Evolutionary conservation across 2,329 filamentous ascomycete genomes (phyloP), one percentile per base, ranked within the genome.

Genomic region (Phaeoacremonium minimum): DNA sequence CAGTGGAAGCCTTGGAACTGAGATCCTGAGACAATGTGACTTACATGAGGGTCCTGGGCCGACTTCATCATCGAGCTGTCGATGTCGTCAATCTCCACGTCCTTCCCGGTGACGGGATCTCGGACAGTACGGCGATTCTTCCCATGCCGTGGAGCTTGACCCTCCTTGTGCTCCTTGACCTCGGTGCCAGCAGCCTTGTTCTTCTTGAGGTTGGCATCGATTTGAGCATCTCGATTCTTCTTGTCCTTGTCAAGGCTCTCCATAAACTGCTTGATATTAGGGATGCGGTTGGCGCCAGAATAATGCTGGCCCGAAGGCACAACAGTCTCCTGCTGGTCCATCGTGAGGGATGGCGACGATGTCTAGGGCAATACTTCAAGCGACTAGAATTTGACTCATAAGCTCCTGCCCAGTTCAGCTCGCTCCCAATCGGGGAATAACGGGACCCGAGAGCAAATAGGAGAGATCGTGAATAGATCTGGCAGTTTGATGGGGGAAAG

Each of bases 261-360:
- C 47, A 95, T 74, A 47, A 95, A 94, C 58, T 91, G 77, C 55
- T 84, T 81, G 47, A 96, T 85, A 38, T 88, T 95, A 6, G 91
- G 91, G 36, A 97, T 80, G 16, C 86, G 85, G 58, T 95, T 95
- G 41, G 62, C 63, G 35, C 83, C 88, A 18, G 86, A 91, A 69
- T 94, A 96, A 57, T 89, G 84, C 51, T 85, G 80, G 15, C 66
- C 71, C 44, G 63, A 53, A 20, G 72, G 70, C 46, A 62, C 55
- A 4, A 59, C 49, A 32, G 63, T 59, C 22, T 70, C 59, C 18
- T 69, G 42, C 31, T 52, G 39, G 40, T 64, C 56, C 63, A 69
- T 69, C 13, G 18, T 47, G 37, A 16, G n/a, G 22, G 22, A 26
- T 26, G 22, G 22, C n/a, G 22, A 26, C 9, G 22, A 26, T 9